Percentiles rank a stretch among this genome's conserved stretches.
These are phyloP conservation scores for Primulina tabacum DNA, from an alignment of 257 asterid species.

Conservation along the genomic window DNA sequence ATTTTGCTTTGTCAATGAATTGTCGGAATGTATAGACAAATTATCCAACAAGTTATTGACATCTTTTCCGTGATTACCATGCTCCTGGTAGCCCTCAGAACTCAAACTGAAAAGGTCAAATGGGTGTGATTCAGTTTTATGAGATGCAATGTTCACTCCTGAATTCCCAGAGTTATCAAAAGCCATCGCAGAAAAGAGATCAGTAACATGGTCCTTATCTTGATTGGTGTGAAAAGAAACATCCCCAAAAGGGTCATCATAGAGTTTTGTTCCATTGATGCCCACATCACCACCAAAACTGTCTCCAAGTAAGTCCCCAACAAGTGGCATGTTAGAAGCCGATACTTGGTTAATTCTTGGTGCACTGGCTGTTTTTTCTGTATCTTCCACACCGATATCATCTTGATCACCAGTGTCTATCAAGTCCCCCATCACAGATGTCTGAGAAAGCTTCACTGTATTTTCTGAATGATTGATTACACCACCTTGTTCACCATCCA, in stretches of 20 bases:
- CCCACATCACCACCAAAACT: conserved; percentile 34
- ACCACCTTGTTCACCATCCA: conserved; percentile 53
- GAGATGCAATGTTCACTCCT: conserved; percentile 36
- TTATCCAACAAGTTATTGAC: conserved; percentile 56
- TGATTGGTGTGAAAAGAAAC: conserved; percentile 67
- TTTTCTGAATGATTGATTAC: conserved; percentile 39
- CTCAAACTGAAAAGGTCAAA: conserved; percentile 60
- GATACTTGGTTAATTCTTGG: conserved; percentile 34
- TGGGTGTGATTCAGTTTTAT: conserved; percentile 46
- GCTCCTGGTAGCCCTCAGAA: conserved; percentile 40
- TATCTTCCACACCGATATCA: conserved; percentile 49
- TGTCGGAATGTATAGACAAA: conserved; percentile 51
- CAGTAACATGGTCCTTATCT: conserved; percentile 47
- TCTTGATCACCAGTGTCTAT: conserved; percentile 76
- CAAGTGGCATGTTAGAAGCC: conserved; percentile 51
- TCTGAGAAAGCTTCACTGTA: conserved; percentile 44
- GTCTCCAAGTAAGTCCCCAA: conserved; percentile 75
- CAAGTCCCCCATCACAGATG: conserved; percentile 72
- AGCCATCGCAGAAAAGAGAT: conserved; percentile 65
- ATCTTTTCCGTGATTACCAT: conserved; percentile 36
- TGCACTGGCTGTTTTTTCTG: conserved; percentile 33
- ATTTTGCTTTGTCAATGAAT: conserved; percentile 40
- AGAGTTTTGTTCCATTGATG: conserved; percentile 41
- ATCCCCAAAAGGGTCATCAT: conserved; percentile 94
- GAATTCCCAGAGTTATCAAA: conserved; percentile 41